Evolutionary conservation across 805 yeast genomes (phyloP), one percentile per base, ranked within the genome.

Genomic region (Sugiyamaella marilandica): DNA sequence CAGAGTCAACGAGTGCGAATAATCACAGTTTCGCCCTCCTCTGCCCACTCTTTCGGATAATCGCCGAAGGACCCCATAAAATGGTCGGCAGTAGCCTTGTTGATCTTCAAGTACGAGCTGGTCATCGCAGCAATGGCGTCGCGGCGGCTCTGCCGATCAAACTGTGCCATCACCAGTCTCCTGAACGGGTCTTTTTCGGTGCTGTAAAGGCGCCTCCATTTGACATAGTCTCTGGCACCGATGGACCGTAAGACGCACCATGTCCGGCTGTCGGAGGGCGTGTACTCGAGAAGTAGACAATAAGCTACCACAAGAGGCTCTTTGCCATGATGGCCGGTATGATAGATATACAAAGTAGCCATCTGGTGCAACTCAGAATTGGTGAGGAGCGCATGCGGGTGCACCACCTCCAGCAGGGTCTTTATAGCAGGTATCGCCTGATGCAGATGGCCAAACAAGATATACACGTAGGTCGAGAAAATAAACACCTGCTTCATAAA

Each of bases 381-480:
- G 0, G 61, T 55, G 21, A 77, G 61, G 10, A 68, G 55, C 0
- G 34, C 39, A 5, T 43, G 19, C 5, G 48, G 47, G 10, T 57
- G 54, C 13, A 65, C 63, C 10, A 59, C 59, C 8, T 63, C 63
- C 21, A 80, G 62, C 24, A 81, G 58, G 54, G 73, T 74, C 37
- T 65, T 62, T n/a, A 80, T 71, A 26, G 80, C 69, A 1, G 87
- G 85, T 2, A 80, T 53, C 58, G 79, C 82, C 1, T 84, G 73
- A 55, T 79, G 79, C 59, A 76, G 74, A 53, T 78, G 78, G 8
- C 80, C 80, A 3, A 71, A 59, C 2, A 70, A 65, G 0, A 78
- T 70, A 1, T 81, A 67, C 19, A 77, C 69, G 33, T 80, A 60
- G 8, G 76, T 70, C 0, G 84, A 78, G 35, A 71, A 73, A 29